A percentile compares a stretch with the other conserved stretches of the same genome.
Evolutionary conservation across 2,329 filamentous ascomycete genomes (phyloP).

Genomic region (Aspergillus sp.): DNA sequence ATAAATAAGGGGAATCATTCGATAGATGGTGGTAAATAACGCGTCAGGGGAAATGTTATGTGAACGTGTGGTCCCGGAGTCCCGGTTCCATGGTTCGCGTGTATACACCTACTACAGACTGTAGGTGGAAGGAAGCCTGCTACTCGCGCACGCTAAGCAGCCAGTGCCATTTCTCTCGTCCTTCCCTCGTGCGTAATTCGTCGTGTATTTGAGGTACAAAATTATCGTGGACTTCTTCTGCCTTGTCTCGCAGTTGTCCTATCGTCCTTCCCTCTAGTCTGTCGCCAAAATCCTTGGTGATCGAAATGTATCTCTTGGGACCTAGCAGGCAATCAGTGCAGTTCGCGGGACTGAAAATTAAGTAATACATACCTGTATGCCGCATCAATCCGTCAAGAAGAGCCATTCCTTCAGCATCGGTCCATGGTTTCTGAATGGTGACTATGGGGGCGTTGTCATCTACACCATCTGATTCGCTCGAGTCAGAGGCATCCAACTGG

Average conservation of each 20-base stretch:
- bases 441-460: neutral
- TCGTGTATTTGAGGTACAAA: conserved; percentile 9
- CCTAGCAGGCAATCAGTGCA: conserved; percentile 11
- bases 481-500: neutral
- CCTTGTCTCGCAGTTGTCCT: conserved; percentile 20
- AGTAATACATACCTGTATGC: conserved; percentile 18
- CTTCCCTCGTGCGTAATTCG: conserved; percentile 17
- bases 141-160: conserved; percentile 17
- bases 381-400: conserved; percentile 27
- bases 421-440: conserved; percentile 17
- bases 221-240: conserved; percentile 12
- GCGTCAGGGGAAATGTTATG: conserved; percentile 6
- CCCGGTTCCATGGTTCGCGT: conserved; percentile 25
- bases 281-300: conserved; percentile 18
- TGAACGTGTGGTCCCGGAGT: conserved; percentile 13
- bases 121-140: neutral
- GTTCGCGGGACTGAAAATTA: neutral
- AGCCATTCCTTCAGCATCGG: conserved; percentile 20
- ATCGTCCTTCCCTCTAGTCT: conserved; percentile 16
- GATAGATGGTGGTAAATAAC: neutral
- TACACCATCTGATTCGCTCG: neutral
- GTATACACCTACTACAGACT: neutral
- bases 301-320: conserved; percentile 26
- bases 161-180: conserved; percentile 22
- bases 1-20: neutral